phyloP scores from a whole-genome alignment of 1,139 yeast species.

The Nakaseomyces delphensis region DNA sequence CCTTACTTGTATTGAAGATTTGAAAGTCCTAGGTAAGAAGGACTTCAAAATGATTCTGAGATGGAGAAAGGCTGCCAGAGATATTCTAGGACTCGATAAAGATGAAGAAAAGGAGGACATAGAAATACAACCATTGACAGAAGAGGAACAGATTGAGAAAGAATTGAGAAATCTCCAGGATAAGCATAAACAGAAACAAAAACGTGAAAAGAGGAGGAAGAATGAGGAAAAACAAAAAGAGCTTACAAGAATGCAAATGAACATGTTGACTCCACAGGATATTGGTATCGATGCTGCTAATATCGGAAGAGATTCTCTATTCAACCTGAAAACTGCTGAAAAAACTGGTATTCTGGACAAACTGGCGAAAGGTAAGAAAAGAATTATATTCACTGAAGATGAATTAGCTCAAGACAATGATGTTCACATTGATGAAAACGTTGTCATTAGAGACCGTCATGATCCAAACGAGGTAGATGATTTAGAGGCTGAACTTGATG shows the following conservation, averaged over 20 bases:
- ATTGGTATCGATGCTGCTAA: slow-evolving; percentile 92
- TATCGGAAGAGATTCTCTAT: slow-evolving; percentile 69
- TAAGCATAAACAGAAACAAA: slow-evolving; percentile 57
- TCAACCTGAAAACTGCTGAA: slow-evolving; percentile 74
- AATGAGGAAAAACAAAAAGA: slow-evolving; percentile 86
- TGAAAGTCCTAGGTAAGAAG: slow-evolving; percentile 86
- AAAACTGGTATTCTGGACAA: slow-evolving; percentile 73
- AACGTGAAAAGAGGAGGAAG: slow-evolving; percentile 71
- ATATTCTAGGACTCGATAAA: slow-evolving; percentile 60
- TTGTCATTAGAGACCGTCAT: slow-evolving; percentile 33
- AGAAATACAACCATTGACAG: slow-evolving; percentile 69
- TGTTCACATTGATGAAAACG: slow-evolving; percentile 38
- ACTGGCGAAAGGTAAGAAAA: slow-evolving; percentile 71
- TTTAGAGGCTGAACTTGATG: slow-evolving; percentile 72
- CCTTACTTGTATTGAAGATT: slow-evolving; percentile 75
- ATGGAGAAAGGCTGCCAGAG: slow-evolving; percentile 87
- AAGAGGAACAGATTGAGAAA: slow-evolving; percentile 81
- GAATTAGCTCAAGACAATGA: slow-evolving; percentile 50
- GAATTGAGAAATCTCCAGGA: slow-evolving; percentile 70
- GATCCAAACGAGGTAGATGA: slow-evolving; percentile 50
- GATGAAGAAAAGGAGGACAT: slow-evolving; percentile 36
- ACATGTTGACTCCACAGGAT: slow-evolving; percentile 87
- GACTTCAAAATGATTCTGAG: slow-evolving; percentile 78
- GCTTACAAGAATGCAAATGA: slow-evolving; percentile 87
- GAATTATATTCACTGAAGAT: slow-evolving; percentile 58